Percentiles rank a stretch among this genome's conserved stretches.
These are phyloP conservation scores for Lupinus albus DNA, from an alignment of 306 rosid genomes.

Conservation along the genomic window DNA sequence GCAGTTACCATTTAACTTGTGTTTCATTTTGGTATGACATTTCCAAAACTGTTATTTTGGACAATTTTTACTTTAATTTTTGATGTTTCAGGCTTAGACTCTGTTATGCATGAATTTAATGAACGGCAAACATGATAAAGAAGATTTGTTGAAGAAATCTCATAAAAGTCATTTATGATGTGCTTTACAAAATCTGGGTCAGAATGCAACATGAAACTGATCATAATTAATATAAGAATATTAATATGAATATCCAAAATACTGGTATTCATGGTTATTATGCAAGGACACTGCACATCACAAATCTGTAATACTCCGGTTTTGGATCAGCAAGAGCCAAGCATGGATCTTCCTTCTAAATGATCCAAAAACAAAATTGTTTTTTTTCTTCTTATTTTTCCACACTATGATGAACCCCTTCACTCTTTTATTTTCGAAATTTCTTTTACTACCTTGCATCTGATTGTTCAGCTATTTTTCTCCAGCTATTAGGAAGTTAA, in stretches of 20 bases:
- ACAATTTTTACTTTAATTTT: not conserved
- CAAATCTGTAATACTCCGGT: constrained; percentile 13
- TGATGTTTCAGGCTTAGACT: constrained; percentile 1
- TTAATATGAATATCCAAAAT: too few relatives aligned
- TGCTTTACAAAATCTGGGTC: too few relatives aligned
- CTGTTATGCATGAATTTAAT: not conserved
- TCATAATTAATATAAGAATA: not conserved
- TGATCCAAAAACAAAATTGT: constrained; percentile 4
- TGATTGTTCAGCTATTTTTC: too few relatives aligned
- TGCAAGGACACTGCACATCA: constrained; percentile 6
- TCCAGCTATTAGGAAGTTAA: too few relatives aligned
- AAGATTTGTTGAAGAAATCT: too few relatives aligned
- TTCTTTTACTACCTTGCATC: too few relatives aligned
- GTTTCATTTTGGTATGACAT: constrained; percentile 28
- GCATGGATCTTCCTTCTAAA: constrained; percentile 6
- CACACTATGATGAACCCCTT: not conserved
- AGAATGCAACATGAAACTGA: too few relatives aligned
- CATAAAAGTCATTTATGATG: too few relatives aligned
- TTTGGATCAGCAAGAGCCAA: constrained; percentile 14
- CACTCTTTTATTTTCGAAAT: too few relatives aligned
- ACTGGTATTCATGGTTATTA: constrained; percentile 2
- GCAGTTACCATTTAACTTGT: constrained; percentile 22
- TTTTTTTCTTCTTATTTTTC: constrained; percentile 8
- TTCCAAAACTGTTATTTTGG: constrained; percentile 19
- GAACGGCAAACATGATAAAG: not conserved